Evolutionary conservation across 2,329 filamentous ascomycete genomes (phyloP).

Genomic region (Bimuria novae-zelandiae): DNA sequence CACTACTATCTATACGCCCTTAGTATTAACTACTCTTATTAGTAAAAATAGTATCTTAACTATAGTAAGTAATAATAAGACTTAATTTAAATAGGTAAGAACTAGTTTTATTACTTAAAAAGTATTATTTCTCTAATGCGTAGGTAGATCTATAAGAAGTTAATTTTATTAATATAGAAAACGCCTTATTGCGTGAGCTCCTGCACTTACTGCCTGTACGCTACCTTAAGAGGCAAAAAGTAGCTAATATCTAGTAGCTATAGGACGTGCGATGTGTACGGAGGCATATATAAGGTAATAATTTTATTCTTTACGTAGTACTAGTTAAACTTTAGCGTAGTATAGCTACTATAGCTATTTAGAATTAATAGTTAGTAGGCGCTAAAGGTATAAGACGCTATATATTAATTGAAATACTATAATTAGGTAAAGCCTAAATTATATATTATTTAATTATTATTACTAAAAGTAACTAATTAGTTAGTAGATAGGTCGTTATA

Average conservation of each 20-base stretch:
- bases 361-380: background rate
- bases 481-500: conserved; percentile 8
- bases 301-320: background rate
- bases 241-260: background rate
- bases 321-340: background rate
- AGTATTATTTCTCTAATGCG: no score
- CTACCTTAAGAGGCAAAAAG: background rate
- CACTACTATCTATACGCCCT: no score
- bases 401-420: background rate
- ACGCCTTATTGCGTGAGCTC: background rate
- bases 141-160: no score
- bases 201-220: background rate
- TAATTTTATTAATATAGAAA: no score
- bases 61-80: no score
- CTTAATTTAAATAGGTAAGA: no score
- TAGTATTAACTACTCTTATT: no score
- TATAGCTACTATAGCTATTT: background rate
- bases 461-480: background rate
- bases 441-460: background rate
- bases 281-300: background rate
- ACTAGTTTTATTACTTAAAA: no score
- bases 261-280: background rate
- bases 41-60: no score
- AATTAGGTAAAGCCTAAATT: background rate
- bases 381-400: background rate